Evolutionary conservation across 805 yeast species (phyloP).

Genomic region (Kodamaea kakaduensis): DNA sequence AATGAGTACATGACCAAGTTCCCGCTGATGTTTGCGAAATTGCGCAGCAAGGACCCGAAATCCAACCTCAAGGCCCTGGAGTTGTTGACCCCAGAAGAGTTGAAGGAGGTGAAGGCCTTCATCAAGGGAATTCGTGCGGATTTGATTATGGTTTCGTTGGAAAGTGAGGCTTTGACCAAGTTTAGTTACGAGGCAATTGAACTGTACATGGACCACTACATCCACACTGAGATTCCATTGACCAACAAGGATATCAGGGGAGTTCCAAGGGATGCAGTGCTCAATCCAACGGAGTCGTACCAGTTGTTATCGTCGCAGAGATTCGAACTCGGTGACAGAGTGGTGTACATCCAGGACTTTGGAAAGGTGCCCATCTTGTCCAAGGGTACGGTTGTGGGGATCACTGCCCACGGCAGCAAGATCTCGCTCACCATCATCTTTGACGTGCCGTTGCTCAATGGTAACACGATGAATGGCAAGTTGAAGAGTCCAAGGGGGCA

Average conservation of each 20-base stretch:
- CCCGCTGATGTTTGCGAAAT: slow-evolving; percentile 52
- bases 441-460: slow-evolving; percentile 79
- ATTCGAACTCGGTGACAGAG: slow-evolving; percentile 86
- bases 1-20: slow-evolving; percentile 58
- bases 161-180: slow-evolving; percentile 72
- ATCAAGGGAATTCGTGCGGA: slow-evolving; percentile 45
- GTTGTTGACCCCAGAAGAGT: slow-evolving; percentile 36
- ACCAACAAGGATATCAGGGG: slow-evolving; percentile 62
- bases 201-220: slow-evolving; percentile 44
- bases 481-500: slow-evolving; percentile 77
- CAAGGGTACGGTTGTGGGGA: slow-evolving; percentile 84
- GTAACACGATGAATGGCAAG: slow-evolving; percentile 76
- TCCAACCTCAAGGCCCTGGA: slow-evolving; percentile 37
- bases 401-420: slow-evolving; percentile 53
- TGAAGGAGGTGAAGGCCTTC: slow-evolving; percentile 45
- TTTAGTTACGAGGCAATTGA: slow-evolving; percentile 68
- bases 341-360: slow-evolving; percentile 74
- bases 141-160: slow-evolving; percentile 64
- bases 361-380: slow-evolving; percentile 87
- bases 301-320: slow-evolving; percentile 69
- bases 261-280: slow-evolving; percentile 79
- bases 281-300: slow-evolving; percentile 70
- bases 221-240: slow-evolving; percentile 41
- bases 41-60: slow-evolving; percentile 22
- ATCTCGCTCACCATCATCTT: slow-evolving; percentile 73